A percentile compares a stretch with the other conserved stretches of the same genome.
Evolutionary conservation across 345 rosid genomes (phyloP).

Genomic region (Erodium maritimum): DNA sequence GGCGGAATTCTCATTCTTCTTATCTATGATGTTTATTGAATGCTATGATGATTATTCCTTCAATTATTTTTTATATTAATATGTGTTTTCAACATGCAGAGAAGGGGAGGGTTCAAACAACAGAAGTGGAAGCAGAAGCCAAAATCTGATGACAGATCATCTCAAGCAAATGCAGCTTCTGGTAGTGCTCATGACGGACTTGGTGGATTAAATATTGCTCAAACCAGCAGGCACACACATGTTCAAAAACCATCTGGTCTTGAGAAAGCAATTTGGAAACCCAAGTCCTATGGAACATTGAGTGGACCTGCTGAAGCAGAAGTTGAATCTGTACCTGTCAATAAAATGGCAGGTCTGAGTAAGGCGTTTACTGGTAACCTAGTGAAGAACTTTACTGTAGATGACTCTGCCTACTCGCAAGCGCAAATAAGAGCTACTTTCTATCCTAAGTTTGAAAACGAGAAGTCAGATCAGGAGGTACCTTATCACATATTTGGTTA

Average conservation of each 20-base stretch:
- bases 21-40: background rate
- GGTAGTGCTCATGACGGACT: constrained; percentile 28
- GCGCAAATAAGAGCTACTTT: constrained; percentile 93
- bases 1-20: background rate
- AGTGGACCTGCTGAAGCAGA: constrained; percentile 25
- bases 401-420: constrained; percentile 42
- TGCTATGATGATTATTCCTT: background rate
- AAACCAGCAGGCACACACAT: constrained; percentile 18
- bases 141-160: constrained; percentile 12
- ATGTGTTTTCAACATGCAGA: constrained; percentile 18
- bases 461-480: constrained; percentile 98
- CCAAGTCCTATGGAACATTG: constrained; percentile 46
- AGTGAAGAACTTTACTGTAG: constrained; percentile 53
- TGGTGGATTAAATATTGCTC: constrained; percentile 38
- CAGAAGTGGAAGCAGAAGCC: constrained; percentile 26
- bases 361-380: constrained; percentile 30
- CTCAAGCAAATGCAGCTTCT: constrained; percentile 17
- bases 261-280: constrained; percentile 32
- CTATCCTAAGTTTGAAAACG: constrained; percentile 96
- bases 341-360: constrained; percentile 27
- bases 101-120: constrained; percentile 15
- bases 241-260: constrained; percentile 11
- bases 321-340: constrained; percentile 16
- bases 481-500: background rate
- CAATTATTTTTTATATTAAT: too few species aligned